phyloP scores from a whole-genome alignment of 352 stramenopile genomes.

The Labyrinthula sp. region DNA sequence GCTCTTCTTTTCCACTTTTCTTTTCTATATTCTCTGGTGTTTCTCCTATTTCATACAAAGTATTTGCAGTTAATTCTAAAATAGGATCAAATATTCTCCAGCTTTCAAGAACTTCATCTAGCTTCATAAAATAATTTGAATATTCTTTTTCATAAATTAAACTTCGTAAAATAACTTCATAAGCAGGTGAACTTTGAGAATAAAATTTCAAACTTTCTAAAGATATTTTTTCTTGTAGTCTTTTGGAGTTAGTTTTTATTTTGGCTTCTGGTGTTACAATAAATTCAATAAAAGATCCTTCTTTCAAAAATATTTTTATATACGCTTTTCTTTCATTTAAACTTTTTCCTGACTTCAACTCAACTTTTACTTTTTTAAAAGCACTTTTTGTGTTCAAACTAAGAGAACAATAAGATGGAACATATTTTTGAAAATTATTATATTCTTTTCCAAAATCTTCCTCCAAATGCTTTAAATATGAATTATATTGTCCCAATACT shows the following conservation, averaged over 20 bases:
- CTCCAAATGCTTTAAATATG: too few species aligned
- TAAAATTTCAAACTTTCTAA: not conserved
- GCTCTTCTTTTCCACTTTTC: too few species aligned
- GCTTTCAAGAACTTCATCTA: constrained; percentile 44
- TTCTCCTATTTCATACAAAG: too few species aligned
- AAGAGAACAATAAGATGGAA: too few species aligned
- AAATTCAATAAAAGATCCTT: constrained; percentile 13
- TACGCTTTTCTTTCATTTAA: constrained; percentile 11
- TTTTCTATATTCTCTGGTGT: too few species aligned
- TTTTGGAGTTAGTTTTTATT: too few species aligned
- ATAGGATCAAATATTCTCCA: constrained; percentile 47
- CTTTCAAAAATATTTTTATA: constrained; percentile 8
- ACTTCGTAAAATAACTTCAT: constrained; percentile 17
- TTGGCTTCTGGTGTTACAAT: too few species aligned
- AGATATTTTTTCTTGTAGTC: not conserved
- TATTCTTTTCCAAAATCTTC: too few species aligned
- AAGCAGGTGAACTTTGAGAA: too few species aligned
- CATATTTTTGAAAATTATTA: too few species aligned
- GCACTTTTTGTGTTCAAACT: not conserved
- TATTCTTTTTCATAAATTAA: not conserved
- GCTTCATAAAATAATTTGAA: constrained; percentile 40
- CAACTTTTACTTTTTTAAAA: constrained; percentile 7
- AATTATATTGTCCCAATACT: too few species aligned
- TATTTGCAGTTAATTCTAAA: too few species aligned
- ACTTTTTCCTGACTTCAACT: constrained; percentile 26